Evolutionary conservation across 108 stramenopile genomes (phyloP), one percentile per base, ranked within the genome.

Genomic region (Cyclotella atomus): DNA sequence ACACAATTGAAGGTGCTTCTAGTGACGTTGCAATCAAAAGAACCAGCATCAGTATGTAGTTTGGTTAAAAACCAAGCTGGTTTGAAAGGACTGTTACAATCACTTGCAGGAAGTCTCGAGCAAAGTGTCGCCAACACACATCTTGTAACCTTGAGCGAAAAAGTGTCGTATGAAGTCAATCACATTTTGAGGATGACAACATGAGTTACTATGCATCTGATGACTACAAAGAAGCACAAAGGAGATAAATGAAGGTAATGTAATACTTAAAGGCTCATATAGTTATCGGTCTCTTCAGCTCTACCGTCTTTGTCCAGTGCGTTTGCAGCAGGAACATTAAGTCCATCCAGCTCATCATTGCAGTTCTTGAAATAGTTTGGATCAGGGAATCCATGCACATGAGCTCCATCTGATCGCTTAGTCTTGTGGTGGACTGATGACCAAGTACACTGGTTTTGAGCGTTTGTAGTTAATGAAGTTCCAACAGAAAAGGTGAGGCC

Each of bases 361-460:
- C 82, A 83, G 54, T 83, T 84, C 6, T 29, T 8, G 28, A 84
- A 73, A 27, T 88, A 88, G 47, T 28, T 23, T 29, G 62, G 55
- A 54, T 89, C 88, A 4, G 88, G 88, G 50, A 68, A 86, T 9
- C 88, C 88, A 69, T 84, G 77, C 1, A 10, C 23, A 0, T 7
- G 9, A 19, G 75, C 12, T 1, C 87, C 79, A 23, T 77, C 73
- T 23, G 29, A 24, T 35, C 65, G 23, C 19, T 25, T 35, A n/a
- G 66, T 74, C 56, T 59, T 59, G 66, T 75, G 72, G 56, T 49
- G 81, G 63, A 66, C 62, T 68, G 68, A 66, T 55, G 71, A 38
- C 88, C 88, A 77, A 15, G 72, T 73, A 23, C 25, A 55, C 36
- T 70, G 76, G 50, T 49, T 64, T 15, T 12, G 67, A 24, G 34